These are phyloP conservation scores for Fusarium multiceps DNA, from an alignment of 2,329 filamentous ascomycete genomes.

Conservation along the genomic window DNA sequence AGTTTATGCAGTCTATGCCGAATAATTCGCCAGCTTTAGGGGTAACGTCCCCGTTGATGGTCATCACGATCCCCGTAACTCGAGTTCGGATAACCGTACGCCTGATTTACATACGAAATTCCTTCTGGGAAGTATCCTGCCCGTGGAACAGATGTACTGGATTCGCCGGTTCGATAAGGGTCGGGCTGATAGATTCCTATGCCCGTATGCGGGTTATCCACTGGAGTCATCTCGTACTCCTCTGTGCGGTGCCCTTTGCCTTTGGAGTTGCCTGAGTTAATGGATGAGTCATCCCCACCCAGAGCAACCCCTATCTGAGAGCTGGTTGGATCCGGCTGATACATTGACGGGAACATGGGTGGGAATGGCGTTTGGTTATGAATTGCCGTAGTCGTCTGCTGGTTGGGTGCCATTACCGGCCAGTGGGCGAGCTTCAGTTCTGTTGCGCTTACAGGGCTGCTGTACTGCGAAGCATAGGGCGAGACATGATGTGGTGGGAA, in stretches of 20 bases:
- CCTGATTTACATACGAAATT: background rate
- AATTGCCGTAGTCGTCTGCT: background rate
- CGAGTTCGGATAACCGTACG: background rate
- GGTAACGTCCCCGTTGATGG: constrained; percentile 4
- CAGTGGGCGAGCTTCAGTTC: constrained; percentile 5
- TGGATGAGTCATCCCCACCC: constrained; percentile 3
- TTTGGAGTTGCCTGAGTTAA: constrained; percentile 1
- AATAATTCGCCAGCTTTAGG: background rate
- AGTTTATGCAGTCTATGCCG: background rate
- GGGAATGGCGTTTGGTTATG: background rate
- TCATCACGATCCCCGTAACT: constrained; percentile 10
- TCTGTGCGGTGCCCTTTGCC: background rate
- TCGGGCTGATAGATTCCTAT: constrained; percentile 5
- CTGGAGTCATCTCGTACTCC: constrained; percentile 6
- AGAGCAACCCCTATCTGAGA: constrained; percentile 9
- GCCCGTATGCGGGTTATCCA: background rate
- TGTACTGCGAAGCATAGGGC: constrained; percentile 2
- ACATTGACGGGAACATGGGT: constrained; percentile 5
- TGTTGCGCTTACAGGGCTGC: constrained; percentile 3
- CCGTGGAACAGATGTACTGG: background rate
- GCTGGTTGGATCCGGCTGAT: background rate
- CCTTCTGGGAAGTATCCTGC: background rate
- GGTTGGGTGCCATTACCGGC: background rate
- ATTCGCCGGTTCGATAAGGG: background rate
- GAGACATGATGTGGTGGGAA: constrained; percentile 1